Percentiles rank a stretch among this genome's conserved stretches.
Evolutionary conservation across 495 filamentous ascomycete genomes (phyloP).

Genomic region (Xylaria castorea): DNA sequence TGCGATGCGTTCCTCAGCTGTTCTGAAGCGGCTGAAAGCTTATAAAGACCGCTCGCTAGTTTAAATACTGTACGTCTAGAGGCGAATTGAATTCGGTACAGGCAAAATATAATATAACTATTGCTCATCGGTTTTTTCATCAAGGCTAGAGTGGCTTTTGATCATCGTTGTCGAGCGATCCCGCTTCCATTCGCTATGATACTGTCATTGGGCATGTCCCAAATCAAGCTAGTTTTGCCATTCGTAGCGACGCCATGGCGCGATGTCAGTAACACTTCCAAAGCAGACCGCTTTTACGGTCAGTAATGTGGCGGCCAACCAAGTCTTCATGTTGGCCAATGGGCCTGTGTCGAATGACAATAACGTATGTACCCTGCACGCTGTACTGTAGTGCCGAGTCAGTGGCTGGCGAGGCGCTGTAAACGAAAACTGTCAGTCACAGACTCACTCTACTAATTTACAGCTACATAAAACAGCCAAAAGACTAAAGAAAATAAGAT

Average conservation of each 20-base stretch:
- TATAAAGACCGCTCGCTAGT: background rate
- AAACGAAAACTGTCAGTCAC: too few relatives aligned
- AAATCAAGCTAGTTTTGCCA: slow-evolving; percentile 4
- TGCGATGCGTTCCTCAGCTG: slow-evolving; percentile 19
- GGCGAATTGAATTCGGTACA: slow-evolving; percentile 9
- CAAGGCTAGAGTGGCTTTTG: background rate
- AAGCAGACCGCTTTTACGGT: slow-evolving; percentile 5
- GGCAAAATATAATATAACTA: background rate
- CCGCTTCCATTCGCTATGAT: background rate
- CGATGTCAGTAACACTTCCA: background rate
- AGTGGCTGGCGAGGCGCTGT: too few relatives aligned
- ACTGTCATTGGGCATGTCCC: background rate
- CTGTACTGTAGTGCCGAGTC: background rate
- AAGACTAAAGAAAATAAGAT: too few relatives aligned
- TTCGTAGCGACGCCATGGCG: slow-evolving; percentile 8
- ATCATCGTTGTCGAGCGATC: background rate
- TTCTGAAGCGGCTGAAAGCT: slow-evolving; percentile 1
- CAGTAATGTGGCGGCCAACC: slow-evolving; percentile 18
- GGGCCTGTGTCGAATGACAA: slow-evolving; percentile 3
- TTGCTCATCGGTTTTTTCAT: background rate
- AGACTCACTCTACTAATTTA: too few relatives aligned
- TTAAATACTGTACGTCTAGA: background rate
- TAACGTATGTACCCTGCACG: background rate
- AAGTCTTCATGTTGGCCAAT: background rate
- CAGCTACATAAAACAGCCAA: too few relatives aligned